Conservation (phyloP, 768 basidiomycete species). For the Podaxis sp. region DNA sequence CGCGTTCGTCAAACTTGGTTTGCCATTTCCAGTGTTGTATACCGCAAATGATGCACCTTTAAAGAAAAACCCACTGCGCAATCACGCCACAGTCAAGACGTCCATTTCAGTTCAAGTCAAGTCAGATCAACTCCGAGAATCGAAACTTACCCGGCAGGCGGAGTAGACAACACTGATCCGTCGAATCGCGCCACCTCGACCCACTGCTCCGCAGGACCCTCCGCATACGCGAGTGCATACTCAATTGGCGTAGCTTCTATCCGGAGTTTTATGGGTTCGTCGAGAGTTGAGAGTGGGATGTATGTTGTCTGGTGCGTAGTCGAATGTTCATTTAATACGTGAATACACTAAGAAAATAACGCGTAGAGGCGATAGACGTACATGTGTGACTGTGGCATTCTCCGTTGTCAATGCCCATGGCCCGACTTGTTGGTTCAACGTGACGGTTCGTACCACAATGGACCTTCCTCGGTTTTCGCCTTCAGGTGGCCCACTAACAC, state of each 20-base stretch:
- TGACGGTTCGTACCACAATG: conserved; percentile 28
- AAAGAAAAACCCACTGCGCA: conserved; percentile 33
- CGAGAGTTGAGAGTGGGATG: conserved; percentile 21
- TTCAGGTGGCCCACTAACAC: conserved; percentile 23
- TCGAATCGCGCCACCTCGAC: conserved; percentile 29
- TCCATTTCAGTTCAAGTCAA: neutral
- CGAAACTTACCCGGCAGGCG: conserved; percentile 31
- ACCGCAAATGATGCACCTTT: conserved; percentile 35
- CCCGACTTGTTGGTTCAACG: conserved; percentile 32
- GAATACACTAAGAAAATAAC: neutral
- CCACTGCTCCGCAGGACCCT: conserved; percentile 22
- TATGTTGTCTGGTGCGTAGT: conserved; percentile 15
- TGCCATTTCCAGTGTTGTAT: conserved; percentile 38
- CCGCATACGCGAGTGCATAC: conserved; percentile 33
- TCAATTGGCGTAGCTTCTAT: conserved; percentile 28
- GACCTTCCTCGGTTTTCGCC: conserved; percentile 20
- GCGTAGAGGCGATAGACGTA: conserved; percentile 13
- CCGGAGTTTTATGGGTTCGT: conserved; percentile 27
- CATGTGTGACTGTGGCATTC: conserved; percentile 29
- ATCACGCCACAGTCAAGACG: neutral
- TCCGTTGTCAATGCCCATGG: conserved; percentile 30
- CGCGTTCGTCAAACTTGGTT: conserved; percentile 31
- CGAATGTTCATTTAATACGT: neutral
- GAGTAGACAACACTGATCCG: conserved; percentile 28
- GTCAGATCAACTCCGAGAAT: neutral